A percentile compares a stretch with the other conserved stretches of the same genome.
phyloP scores from a whole-genome alignment of 148 eudicot species.

The Vaccinium corymbosum region DNA sequence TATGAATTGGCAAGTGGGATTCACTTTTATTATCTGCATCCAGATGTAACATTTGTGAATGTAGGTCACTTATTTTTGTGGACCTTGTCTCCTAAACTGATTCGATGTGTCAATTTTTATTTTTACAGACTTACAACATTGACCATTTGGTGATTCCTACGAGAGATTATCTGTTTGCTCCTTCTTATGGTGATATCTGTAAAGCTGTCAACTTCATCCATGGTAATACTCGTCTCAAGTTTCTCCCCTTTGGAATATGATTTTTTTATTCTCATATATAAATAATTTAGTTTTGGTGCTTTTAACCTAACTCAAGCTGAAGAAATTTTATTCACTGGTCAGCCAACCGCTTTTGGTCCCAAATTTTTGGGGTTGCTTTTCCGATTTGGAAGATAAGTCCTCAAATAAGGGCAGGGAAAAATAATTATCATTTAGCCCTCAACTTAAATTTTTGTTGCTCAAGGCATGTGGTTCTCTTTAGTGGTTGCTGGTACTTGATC shows the following conservation, averaged over 20 bases:
- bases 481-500: slow-evolving; percentile 8
- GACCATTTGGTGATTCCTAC: slow-evolving; percentile 86
- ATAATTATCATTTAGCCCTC: neutral
- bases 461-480: neutral
- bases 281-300: neutral
- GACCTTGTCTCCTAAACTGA: neutral
- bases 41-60: neutral
- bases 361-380: neutral
- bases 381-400: neutral
- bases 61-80: neutral
- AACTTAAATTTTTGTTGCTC: neutral
- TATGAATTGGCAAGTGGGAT: neutral
- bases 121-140: slow-evolving; percentile 59
- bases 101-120: neutral
- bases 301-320: neutral
- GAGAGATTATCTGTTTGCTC: slow-evolving; percentile 89
- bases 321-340: neutral
- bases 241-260: neutral
- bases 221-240: slow-evolving; percentile 36
- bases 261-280: neutral
- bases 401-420: neutral
- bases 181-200: slow-evolving; percentile 60
- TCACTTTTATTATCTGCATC: neutral
- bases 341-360: neutral
- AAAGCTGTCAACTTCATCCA: slow-evolving; percentile 76